Conservation (phyloP, 768 basidiomycete species). For the Cyclocybe aegerita region DNA sequence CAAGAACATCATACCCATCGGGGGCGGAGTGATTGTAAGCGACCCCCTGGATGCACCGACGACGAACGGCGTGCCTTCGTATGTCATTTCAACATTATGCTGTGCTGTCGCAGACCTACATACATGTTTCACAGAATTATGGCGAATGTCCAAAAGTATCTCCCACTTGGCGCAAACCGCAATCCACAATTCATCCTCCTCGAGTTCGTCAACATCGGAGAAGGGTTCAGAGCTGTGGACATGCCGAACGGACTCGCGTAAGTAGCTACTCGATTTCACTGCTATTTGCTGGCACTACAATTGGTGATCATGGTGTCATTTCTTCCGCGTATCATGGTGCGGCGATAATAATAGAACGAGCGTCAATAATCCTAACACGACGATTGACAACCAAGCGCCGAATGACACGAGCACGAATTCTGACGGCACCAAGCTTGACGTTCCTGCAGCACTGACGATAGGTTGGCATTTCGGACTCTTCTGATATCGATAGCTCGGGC, state of each 20-base stretch:
- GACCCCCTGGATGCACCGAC: slow-evolving; percentile 36
- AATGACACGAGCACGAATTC: too few relatives aligned
- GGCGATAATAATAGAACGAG: too few relatives aligned
- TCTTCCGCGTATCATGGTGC: too few relatives aligned
- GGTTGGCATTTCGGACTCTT: too few relatives aligned
- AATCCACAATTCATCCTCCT: slow-evolving; percentile 54
- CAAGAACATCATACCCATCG: slow-evolving; percentile 38
- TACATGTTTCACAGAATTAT: slow-evolving; percentile 28
- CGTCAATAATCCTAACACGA: too few relatives aligned
- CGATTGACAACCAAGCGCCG: too few relatives aligned
- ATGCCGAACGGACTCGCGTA: slow-evolving; percentile 43
- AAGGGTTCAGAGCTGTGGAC: slow-evolving; percentile 42
- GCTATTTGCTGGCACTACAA: too few relatives aligned
- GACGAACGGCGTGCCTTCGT: slow-evolving; percentile 38
- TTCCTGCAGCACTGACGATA: too few relatives aligned
- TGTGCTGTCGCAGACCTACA: background rate
- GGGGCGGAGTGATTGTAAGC: slow-evolving; percentile 34
- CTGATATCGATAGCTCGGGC: too few relatives aligned
- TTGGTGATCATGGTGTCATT: too few relatives aligned
- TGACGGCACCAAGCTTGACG: too few relatives aligned
- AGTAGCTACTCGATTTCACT: slow-evolving; percentile 13
- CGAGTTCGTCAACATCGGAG: slow-evolving; percentile 51
- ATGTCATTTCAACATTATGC: slow-evolving; percentile 16
- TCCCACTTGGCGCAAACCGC: slow-evolving; percentile 39
- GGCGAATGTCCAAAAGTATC: slow-evolving; percentile 42